Evolutionary conservation across 2,329 filamentous ascomycete genomes (phyloP).

Genomic region (Pyrenophora graminea): DNA sequence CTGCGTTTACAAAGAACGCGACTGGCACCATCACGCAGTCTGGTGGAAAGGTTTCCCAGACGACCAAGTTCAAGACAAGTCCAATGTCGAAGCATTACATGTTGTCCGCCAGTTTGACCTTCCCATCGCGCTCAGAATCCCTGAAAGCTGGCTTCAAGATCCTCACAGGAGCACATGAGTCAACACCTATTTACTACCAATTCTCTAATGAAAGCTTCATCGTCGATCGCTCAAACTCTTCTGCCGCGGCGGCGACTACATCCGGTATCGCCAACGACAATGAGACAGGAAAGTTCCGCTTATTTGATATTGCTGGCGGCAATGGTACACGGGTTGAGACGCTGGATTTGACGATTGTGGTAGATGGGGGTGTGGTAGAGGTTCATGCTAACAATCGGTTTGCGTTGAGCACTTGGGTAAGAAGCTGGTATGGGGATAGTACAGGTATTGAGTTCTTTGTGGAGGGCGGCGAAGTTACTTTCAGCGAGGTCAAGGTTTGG

Average conservation of each 20-base stretch:
- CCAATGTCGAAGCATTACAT: slow-evolving; percentile 49
- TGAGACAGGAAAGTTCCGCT: slow-evolving; percentile 47
- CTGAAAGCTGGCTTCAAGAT: slow-evolving; percentile 51
- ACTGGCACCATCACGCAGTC: slow-evolving; percentile 20
- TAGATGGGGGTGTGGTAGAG: slow-evolving; percentile 44
- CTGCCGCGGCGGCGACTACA: slow-evolving; percentile 48
- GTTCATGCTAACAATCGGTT: slow-evolving; percentile 51
- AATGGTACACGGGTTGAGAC: slow-evolving; percentile 41
- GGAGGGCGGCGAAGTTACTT: slow-evolving; percentile 21
- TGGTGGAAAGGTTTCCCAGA: slow-evolving; percentile 5
- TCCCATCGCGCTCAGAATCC: slow-evolving; percentile 43
- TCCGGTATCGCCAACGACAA: slow-evolving; percentile 46
- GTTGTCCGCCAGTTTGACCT: slow-evolving; percentile 45
- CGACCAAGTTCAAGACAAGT: slow-evolving; percentile 15
- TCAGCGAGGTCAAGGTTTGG: slow-evolving; percentile 31
- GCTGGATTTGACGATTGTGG: slow-evolving; percentile 49
- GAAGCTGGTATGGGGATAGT: slow-evolving; percentile 39
- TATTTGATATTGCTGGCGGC: slow-evolving; percentile 46
- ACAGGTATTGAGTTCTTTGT: slow-evolving; percentile 24
- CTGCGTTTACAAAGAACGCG: slow-evolving; percentile 37
- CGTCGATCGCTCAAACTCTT: slow-evolving; percentile 49
- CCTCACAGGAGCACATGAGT: slow-evolving; percentile 47
- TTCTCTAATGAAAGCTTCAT: slow-evolving; percentile 52
- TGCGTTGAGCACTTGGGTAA: slow-evolving; percentile 50
- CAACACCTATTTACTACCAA: slow-evolving; percentile 52